phyloP scores from a whole-genome alignment of 1,139 yeast genomes.

The Pichia sp. region DNA sequence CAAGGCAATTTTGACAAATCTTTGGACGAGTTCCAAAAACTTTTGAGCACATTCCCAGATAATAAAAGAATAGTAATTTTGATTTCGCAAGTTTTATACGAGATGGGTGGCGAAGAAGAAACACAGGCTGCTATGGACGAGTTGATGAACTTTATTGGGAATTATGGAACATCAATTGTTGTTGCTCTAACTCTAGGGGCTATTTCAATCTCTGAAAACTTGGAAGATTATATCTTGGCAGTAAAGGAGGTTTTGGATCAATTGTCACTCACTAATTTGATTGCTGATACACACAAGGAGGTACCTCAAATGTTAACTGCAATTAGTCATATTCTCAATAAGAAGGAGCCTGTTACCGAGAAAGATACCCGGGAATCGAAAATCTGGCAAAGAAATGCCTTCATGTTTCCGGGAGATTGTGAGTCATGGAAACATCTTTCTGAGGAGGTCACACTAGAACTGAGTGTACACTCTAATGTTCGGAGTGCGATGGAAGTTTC shows the following conservation, averaged over 20 bases:
- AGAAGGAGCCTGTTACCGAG: not conserved
- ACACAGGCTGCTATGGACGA: slow-evolving; percentile 77
- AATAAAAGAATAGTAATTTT: slow-evolving; percentile 59
- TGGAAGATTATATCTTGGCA: slow-evolving; percentile 53
- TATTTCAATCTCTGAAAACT: slow-evolving; percentile 57
- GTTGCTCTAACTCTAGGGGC: slow-evolving; percentile 75
- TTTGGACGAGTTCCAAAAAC: slow-evolving; percentile 53
- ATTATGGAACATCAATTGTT: slow-evolving; percentile 53
- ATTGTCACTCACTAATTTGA: slow-evolving; percentile 37
- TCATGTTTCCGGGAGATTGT: slow-evolving; percentile 64
- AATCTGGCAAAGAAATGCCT: slow-evolving; percentile 63
- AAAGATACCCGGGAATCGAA: not conserved
- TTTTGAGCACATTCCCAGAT: slow-evolving; percentile 47
- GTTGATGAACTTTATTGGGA: slow-evolving; percentile 52
- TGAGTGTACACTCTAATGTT: slow-evolving; percentile 36
- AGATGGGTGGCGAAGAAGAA: slow-evolving; percentile 63
- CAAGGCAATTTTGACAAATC: slow-evolving; percentile 53
- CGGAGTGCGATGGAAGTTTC: slow-evolving; percentile 47
- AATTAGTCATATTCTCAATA: slow-evolving; percentile 31
- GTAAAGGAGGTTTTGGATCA: slow-evolving; percentile 57
- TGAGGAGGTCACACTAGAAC: slow-evolving; percentile 43
- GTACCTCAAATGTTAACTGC: slow-evolving; percentile 48
- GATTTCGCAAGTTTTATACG: slow-evolving; percentile 72
- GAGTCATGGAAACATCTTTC: slow-evolving; percentile 62
- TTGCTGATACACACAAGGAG: slow-evolving; percentile 41